Base-by-base conservation (phyloP, 345 rosid species). In the Gossypium ekmanianum region DNA sequence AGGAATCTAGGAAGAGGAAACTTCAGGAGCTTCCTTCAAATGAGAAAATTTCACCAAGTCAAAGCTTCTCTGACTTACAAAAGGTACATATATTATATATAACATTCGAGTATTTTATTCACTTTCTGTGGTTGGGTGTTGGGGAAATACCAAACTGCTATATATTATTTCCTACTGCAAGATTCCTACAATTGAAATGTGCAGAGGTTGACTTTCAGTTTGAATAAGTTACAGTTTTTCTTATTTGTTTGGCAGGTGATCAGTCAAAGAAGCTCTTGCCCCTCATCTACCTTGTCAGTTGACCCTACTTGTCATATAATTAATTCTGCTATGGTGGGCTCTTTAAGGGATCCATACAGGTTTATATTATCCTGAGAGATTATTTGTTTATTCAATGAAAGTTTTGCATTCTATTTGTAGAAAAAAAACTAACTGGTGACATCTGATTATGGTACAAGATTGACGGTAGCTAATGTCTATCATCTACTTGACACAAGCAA, bases 1-100 rank as follows among this genome's bases (percentile, higher is more conserved):
- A 47, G 72, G 80, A 72, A 76, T 55, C 72, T 59, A 79, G 77
- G 68, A 89, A 81, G 80, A 85, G 81, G 77, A 85, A 79, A 75
- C 34, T 55, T 63, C 74, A 14, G 48, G 75, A 87, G 67, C 72
- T 80, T 64, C 74, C 55, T 79, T 75, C 72, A 29, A 56, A 81
- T 45, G 52, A 52, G 50, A 79, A 74, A 63, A 70, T 70, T 50
- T 27, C n/a, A 39, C 72, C 72, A 79, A 76, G 67, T 72, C 74
- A 80, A 47, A 62, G n/a, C 75, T 61, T 56, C 34, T 57, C 52
- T 70, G 48, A 61, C 44, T 67, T 76, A 75, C 75, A 73, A 13
- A 65, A 68, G 80, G 85, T 77, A 66, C 27, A 27, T 20, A 65
- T 34, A 58, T 14, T 52, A 50, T 73, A 41, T 43, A 29, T n/a